Base-by-base conservation (phyloP, 2,329 filamentous ascomycete species). In the Helicocarpus griseus region DNA sequence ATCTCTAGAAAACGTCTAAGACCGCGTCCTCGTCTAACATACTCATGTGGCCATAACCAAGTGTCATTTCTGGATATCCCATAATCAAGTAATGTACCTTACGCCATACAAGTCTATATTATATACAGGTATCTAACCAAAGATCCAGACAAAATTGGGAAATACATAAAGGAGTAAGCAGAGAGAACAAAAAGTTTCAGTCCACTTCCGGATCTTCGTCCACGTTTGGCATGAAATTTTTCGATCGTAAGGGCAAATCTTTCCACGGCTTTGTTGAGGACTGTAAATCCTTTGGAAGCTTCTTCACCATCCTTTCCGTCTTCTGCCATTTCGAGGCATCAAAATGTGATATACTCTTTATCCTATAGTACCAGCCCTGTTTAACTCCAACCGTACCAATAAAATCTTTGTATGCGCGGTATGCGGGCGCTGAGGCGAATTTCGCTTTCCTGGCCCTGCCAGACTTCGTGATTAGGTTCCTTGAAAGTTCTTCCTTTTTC, bases 401-500 rank as follows among this genome's bases (percentile, higher is more conserved):
- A 29, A 57, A 52, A 31, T 57, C 48, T 19, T 44, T 48, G 40
- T 56, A 57, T 9, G 56, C 53, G 13, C 43, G 40, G 28, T 43
- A 40, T 28, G 53, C 50, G 14, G 49, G 22, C 54, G 52, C 52
- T 53, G 56, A 50, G 40, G 46, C 41, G 55, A 59, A 49, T 31
- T 24, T 24, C 8, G 26, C 21, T 21, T 17, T 17, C 2, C 21
- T 45, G 41, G 5, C n/a, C 19, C 19, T 24, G 21, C n/a, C n/a
- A 31, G 41, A 19, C 26, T 4, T 17, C 8, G 26, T 29, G 26
- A 26, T 13, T 21, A 24, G 17, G n/a, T 26, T 14, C 14, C 26
- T 29, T 14, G 21, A 5, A n/a, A 60, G 14, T 45, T 66, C 63
- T 14, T 45, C 49, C 13, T 57, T 53, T 5, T 61, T 59, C 39